Base-by-base conservation (phyloP, 305 asterid genomes). In the Lippia alba region DNA sequence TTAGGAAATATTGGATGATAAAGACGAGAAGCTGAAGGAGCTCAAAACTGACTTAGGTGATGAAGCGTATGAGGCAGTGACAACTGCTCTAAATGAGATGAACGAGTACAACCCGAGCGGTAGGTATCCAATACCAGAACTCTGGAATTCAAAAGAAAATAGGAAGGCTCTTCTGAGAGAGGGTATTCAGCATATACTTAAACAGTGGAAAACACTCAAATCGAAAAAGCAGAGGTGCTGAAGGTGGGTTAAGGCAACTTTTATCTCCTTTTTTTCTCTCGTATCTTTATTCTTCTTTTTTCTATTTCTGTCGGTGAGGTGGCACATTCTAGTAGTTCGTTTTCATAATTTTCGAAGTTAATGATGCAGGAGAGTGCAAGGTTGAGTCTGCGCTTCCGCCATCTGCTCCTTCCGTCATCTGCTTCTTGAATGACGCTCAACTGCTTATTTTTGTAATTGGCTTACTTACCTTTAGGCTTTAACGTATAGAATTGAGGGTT, bases 31-130 rank as follows among this genome's bases (percentile, higher is more conserved):
- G 75, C 61, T 92, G 74, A 84, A 67, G 39, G 82, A 63, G 33
- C 78, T 90, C 51, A 83, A 82, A 79, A 20, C 40, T 16, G 90
- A 86, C 49, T 61, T 56, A 19, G 91, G 96, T 15, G 81, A 81
- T 11, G 89, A 81, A 74, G 85, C 87, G 15, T 86, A 73, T 59
- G 72, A 70, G 59, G 70, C 82, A 17, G 93, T 90, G 69, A 80
- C 73, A 2, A 85, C 71, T n/a, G 91, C 93, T 5, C 76, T 92
- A 65, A 75, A 70, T n/a, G 91, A 90, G 82, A 7, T 92, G 78
- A 87, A 89, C 39, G 88, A 83, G 67, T 85, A 87, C 80, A 89
- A 92, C 61, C 90, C 95, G 15, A 87, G 98, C 57, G 96, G 93
- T n/a, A 80, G 96, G 77, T 87, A 82, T 68, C 90, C 95, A 4